Conservation (phyloP, 2,329 filamentous ascomycete genomes). For the Pseudogymnoascus sp. region DNA sequence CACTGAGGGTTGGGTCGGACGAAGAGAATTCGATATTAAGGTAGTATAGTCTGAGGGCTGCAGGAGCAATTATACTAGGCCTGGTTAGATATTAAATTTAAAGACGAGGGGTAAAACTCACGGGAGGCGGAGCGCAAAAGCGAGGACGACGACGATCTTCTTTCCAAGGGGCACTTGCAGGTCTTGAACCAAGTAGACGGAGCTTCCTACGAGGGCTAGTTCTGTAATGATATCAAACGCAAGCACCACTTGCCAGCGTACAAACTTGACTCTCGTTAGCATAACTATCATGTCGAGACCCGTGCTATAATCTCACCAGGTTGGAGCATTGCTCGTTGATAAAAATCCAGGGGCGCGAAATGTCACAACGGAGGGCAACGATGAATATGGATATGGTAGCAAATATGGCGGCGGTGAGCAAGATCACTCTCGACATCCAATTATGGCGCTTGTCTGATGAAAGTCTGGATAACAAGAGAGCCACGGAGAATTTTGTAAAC, state of each 20-base stretch:
- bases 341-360: constrained; percentile 30
- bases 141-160: constrained; percentile 32
- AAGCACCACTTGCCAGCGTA: constrained; percentile 32
- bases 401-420: constrained; percentile 31
- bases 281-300: background rate
- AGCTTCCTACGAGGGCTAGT: constrained; percentile 29
- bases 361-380: constrained; percentile 33
- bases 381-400: constrained; percentile 33
- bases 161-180: constrained; percentile 32
- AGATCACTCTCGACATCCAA: constrained; percentile 27
- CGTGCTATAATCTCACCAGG: constrained; percentile 23
- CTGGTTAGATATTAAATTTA: background rate
- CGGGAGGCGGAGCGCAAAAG: constrained; percentile 35
- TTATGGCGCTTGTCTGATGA: constrained; percentile 35
- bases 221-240: constrained; percentile 35
- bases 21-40: constrained; percentile 26
- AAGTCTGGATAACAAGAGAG: constrained; percentile 36
- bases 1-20: constrained; percentile 30
- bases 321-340: constrained; percentile 24
- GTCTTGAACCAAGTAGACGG: constrained; percentile 30
- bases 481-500: constrained; percentile 36
- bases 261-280: constrained; percentile 21
- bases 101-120: constrained; percentile 19
- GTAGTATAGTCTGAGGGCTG: constrained; percentile 32
- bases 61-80: constrained; percentile 33